Evolutionary conservation across 768 basidiomycete genomes (phyloP), one percentile per base, ranked within the genome.

Genomic region (Boletus insuetus): DNA sequence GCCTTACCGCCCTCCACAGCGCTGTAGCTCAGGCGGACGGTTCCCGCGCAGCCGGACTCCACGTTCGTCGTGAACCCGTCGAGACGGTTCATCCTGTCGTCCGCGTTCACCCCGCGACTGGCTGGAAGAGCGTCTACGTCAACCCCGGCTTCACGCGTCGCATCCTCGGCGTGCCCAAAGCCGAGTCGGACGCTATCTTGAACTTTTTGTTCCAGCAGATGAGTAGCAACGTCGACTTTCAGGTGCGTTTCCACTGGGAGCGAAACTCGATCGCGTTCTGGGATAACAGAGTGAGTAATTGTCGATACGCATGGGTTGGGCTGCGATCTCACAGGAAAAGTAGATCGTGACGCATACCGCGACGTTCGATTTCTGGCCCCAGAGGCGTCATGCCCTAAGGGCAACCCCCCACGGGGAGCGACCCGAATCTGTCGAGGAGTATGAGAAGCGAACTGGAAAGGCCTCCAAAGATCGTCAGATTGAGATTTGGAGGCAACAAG

Each of bases 101-200:
- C 51, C 85, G 91, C 45, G 89, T 92, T 12, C 86, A 93, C 67
- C 91, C 92, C 19, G 85, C 79, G 2, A 94, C 91, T 1, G 89
- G 91, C 13, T 88, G 85, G 83, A 92, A 93, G 79, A 84, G 82
- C 55, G 73, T 94, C 58, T 92, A 85, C 64, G 85, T 93, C 65
- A 92, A 94, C 66, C 84, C 87, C 35, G 86, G 90, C 16, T 94
- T 94, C 73, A 91, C 89, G 3, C 82, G 87, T 40, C 82, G 85
- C 51, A 87, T 94, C 64, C 71, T 89, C 54, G 89, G 85, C 45
- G 77, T 92, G 12, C 88, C 90, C 22, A 92, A 91, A 71, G 80
- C 85, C 0, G 91, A 92, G 67, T 88, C 86, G n/a, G 89, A 93
- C 68, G 73, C 79, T 17, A 78, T 91, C 62, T 73, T 93, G 46